A percentile compares a stretch with the other conserved stretches of the same genome.
phyloP scores from a whole-genome alignment of 805 yeast genomes.

The Metschnikowia orientalis region DNA sequence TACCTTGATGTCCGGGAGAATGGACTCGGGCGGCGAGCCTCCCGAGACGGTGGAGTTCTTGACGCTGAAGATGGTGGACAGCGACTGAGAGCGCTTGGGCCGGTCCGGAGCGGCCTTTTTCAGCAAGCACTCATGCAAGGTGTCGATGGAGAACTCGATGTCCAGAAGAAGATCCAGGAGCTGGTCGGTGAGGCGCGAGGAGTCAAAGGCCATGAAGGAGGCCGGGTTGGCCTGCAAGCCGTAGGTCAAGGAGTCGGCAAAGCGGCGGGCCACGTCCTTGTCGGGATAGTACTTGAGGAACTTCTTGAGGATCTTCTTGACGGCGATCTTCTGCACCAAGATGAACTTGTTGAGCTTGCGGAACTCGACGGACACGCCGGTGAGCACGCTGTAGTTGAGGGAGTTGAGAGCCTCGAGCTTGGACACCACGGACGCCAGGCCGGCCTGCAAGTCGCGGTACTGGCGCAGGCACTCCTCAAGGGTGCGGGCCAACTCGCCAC shows the following conservation, averaged over 20 bases:
- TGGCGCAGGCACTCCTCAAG: constrained; percentile 29
- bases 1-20: constrained; percentile 11
- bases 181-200: constrained; percentile 58
- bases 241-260: constrained; percentile 34
- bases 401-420: constrained; percentile 23
- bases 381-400: constrained; percentile 34
- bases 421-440: constrained; percentile 8
- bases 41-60: constrained; percentile 7
- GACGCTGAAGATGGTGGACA: constrained; percentile 9
- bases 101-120: constrained; percentile 5
- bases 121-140: constrained; percentile 13
- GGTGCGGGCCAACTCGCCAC: constrained; percentile 58
- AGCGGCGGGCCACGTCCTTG: constrained; percentile 18
- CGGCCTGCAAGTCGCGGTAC: constrained; percentile 10
- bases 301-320: constrained; percentile 71
- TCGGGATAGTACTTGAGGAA: constrained; percentile 44
- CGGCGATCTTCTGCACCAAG: constrained; percentile 67
- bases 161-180: constrained; percentile 13
- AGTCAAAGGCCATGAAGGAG: constrained; percentile 58
- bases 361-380: constrained; percentile 40
- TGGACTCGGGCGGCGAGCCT: constrained; percentile 11
- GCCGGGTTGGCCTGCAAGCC: constrained; percentile 40
- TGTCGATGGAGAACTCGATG: constrained; percentile 14
- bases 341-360: constrained; percentile 69
- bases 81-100: constrained; percentile 8